These are phyloP conservation scores for Erigeron philadelphicus DNA, from an alignment of 140 eudicot genomes.

Conservation along the genomic window DNA sequence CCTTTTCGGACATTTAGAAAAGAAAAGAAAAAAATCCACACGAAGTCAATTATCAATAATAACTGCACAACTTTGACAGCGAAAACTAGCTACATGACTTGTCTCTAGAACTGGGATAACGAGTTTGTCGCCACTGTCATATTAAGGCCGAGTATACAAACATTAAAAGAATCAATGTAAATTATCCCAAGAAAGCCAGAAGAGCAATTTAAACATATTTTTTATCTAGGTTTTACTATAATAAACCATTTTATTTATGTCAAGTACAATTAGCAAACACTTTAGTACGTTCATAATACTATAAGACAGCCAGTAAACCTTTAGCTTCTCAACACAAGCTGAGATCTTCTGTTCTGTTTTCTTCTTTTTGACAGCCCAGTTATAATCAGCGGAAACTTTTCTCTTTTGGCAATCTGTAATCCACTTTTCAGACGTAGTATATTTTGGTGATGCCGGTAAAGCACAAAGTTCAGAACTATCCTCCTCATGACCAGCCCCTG, in stretches of 20 bases:
- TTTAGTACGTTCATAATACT: neutral
- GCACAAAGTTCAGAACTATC: conserved; percentile 37
- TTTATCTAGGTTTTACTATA: conserved; percentile 1
- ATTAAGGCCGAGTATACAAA: too few relatives aligned
- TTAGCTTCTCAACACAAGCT: conserved; percentile 62
- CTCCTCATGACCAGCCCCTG: conserved; percentile 49
- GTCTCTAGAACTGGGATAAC: too few relatives aligned
- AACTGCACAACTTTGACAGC: conserved; percentile 7
- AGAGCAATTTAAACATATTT: too few relatives aligned
- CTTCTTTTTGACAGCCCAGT: conserved; percentile 68
- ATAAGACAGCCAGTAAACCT: conserved; percentile 41
- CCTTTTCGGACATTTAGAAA: neutral
- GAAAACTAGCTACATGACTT: neutral
- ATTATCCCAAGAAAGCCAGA: too few relatives aligned
- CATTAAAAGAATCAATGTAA: too few relatives aligned
- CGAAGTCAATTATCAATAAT: conserved; percentile 16
- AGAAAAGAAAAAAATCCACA: conserved; percentile 19
- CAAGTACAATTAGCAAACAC: conserved; percentile 6
- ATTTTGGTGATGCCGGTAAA: conserved; percentile 53
- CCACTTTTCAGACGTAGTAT: conserved; percentile 85
- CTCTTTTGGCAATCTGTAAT: conserved; percentile 72
- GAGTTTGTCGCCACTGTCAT: too few relatives aligned
- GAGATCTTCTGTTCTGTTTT: conserved; percentile 71
- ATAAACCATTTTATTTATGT: conserved; percentile 7
- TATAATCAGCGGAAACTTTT: conserved; percentile 49